Conservation (phyloP, 2,329 filamentous ascomycete genomes). For the Ophioceras dolichostomum region DNA sequence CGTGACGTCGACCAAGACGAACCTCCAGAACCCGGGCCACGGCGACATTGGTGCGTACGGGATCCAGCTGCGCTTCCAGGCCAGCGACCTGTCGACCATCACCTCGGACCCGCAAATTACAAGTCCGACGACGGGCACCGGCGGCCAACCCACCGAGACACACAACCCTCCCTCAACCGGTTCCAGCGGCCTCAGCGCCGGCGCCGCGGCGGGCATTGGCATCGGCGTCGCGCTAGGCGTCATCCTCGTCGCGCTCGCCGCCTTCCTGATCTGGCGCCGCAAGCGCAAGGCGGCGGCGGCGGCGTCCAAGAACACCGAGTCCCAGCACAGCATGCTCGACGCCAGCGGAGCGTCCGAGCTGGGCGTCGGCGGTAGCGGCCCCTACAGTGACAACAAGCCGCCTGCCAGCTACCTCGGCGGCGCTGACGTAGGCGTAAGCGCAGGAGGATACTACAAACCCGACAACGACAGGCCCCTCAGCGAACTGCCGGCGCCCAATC, state of each 20-base stretch:
- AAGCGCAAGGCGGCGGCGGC: neutral
- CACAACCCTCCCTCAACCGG: too few species aligned
- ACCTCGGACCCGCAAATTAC: neutral
- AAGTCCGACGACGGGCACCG: neutral
- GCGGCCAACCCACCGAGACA: neutral
- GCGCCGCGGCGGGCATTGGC: neutral
- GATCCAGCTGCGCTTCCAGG: neutral
- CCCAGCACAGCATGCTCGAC: too few species aligned
- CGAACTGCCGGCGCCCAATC: neutral
- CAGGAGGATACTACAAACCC: too few species aligned
- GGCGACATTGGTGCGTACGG: neutral
- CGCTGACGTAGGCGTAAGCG: too few species aligned
- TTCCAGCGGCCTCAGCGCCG: neutral
- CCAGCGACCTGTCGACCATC: neutral
- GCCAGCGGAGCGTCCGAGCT: neutral
- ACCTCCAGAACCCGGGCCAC: too few species aligned
- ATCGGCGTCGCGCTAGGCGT: neutral
- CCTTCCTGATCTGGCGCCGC: neutral
- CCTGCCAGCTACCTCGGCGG: too few species aligned
- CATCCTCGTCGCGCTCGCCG: neutral
- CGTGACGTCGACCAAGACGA: too few species aligned
- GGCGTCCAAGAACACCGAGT: neutral
- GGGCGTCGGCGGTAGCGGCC: neutral
- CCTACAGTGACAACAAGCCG: too few species aligned
- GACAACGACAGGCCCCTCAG: too few species aligned